Conservation (phyloP, 306 rosid genomes). For the Gleditsia sinensis region DNA sequence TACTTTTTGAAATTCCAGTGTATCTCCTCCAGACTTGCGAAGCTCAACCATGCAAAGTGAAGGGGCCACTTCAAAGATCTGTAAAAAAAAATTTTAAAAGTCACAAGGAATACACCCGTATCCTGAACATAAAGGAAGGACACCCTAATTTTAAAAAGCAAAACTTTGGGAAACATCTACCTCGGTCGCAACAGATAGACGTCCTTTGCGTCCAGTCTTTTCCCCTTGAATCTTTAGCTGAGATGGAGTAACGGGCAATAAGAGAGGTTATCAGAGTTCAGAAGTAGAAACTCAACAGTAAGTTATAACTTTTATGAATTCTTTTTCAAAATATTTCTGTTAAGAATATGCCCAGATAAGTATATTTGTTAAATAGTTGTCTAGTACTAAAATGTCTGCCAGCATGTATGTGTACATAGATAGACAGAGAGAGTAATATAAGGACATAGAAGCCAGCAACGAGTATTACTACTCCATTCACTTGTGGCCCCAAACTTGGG, state of each 20-base stretch:
- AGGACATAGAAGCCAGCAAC: neutral
- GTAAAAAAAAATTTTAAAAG: constrained; percentile 19
- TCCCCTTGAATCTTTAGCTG: constrained; percentile 79
- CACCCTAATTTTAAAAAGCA: neutral
- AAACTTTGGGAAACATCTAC: constrained; percentile 34
- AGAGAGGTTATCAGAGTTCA: constrained; percentile 23
- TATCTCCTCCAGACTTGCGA: constrained; percentile 75
- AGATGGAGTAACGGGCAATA: constrained; percentile 33
- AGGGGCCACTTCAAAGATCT: constrained; percentile 80
- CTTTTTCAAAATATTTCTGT: neutral
- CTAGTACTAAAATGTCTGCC: neutral
- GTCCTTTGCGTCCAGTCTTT: constrained; percentile 76
- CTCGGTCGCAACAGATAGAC: constrained; percentile 67
- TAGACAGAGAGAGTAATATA: neutral
- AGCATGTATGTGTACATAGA: neutral
- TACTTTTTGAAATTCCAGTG: constrained; percentile 75
- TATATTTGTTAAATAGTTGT: neutral
- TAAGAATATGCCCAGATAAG: neutral
- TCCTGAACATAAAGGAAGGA: neutral
- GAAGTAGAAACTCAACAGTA: constrained; percentile 13
- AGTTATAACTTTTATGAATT: neutral
- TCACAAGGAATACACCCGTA: neutral
- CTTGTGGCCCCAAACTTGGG: neutral
- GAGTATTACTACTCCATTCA: neutral
- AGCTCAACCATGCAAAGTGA: constrained; percentile 73